Base-by-base conservation (phyloP, 1,139 yeast genomes). In the Pichia sp. region DNA sequence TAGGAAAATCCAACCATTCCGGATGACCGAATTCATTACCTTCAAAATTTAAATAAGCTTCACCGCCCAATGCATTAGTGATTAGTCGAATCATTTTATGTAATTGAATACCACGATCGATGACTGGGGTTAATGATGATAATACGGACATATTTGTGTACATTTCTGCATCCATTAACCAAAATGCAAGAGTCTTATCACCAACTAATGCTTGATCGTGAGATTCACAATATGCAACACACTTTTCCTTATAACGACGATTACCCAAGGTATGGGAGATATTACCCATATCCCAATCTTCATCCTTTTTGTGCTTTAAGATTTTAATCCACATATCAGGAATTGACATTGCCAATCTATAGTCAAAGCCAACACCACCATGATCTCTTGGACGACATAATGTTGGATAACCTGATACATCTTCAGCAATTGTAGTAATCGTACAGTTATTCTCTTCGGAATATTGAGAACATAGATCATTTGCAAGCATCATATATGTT, bases 21-120 rank as follows among this genome's bases (percentile, higher is more conserved):
- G 98, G 98, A 59, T 92, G 98, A 16, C 98, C 98, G 68, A 92
- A 92, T 66, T 92, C 98, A 60, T 92, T 92, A 47, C 98, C 98
- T 69, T 90, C 97, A 60, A 92, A 92, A 61, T 89, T 90, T 59
- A 92, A 75, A 62, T 90, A 92, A 0, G 96, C 97, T 64, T 92
- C 97, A 48, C 98, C 98, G 41, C 97, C 97, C 26, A 92, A 71
- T 0, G 92, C 69, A 59, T 87, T 92, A 0, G 97, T 90, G 30
- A 90, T 60, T 49, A 92, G 72, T 52, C 98, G 74, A 52, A 92
- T 90, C 78, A 92, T 66, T 64, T 92, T 92, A 68, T 92, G 98
- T 51, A 92, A 70, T 10, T 96, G 79, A 40, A 92, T 66, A 29
- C 97, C 98, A 51, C 98, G 77, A 58, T 89, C 96, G 52, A 92